A percentile compares a stretch with the other conserved stretches of the same genome.
phyloP scores from a whole-genome alignment of 2,329 filamentous ascomycete genomes.

The Diaporthe velutina region DNA sequence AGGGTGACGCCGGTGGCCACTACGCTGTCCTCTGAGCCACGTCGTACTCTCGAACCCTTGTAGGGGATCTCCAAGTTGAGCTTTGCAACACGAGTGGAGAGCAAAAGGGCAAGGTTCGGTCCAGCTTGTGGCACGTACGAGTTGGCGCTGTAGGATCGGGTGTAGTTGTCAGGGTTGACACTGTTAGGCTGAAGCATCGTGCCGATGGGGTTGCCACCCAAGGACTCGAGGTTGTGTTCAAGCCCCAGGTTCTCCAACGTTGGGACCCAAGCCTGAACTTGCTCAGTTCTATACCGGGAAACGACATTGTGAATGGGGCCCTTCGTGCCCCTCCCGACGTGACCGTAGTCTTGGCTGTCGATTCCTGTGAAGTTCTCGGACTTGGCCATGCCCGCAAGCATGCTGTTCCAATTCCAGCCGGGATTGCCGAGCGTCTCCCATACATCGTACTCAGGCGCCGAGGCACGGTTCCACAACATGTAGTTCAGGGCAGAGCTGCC shows the following conservation, averaged over 20 bases:
- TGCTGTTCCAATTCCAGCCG: conserved; percentile 42
- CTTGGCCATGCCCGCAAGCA: conserved; percentile 44
- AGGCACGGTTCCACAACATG: conserved; percentile 37
- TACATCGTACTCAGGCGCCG: conserved; percentile 34
- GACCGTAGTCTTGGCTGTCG: conserved; percentile 35
- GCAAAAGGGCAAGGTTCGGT: conserved; percentile 56
- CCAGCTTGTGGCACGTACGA: conserved; percentile 57
- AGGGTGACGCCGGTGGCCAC: conserved; percentile 45
- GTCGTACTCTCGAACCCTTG: conserved; percentile 34
- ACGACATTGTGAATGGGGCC: conserved; percentile 47
- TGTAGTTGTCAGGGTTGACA: conserved; percentile 60
- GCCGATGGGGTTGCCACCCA: conserved; percentile 64
- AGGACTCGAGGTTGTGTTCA: conserved; percentile 55
- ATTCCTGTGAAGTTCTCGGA: conserved; percentile 43
- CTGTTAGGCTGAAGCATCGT: conserved; percentile 63
- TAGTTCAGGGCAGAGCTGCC: conserved; percentile 37
- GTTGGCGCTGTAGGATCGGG: conserved; percentile 60
- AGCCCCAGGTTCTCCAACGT: conserved; percentile 61
- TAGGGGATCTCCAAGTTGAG: conserved; percentile 49
- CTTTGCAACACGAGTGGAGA: conserved; percentile 53
- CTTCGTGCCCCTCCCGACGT: conserved; percentile 37
- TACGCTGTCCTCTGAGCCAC: conserved; percentile 37
- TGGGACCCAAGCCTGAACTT: conserved; percentile 58
- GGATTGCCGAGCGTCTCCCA: conserved; percentile 40
- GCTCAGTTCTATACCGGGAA: conserved; percentile 57